Conservation (phyloP, 2,329 filamentous ascomycete genomes). For the Xylaria arbuscula region DNA sequence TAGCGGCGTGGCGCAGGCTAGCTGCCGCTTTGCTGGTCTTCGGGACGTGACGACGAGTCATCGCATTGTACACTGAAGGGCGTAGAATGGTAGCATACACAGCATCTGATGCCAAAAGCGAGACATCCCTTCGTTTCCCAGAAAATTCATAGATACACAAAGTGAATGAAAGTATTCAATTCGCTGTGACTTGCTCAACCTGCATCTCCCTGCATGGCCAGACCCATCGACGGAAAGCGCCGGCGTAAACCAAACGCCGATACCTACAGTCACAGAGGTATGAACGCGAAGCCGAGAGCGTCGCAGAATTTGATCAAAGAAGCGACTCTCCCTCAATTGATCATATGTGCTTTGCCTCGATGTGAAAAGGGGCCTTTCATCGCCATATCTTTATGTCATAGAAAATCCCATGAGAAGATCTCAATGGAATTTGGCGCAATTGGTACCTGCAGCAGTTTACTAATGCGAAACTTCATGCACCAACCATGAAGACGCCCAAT, state of each 20-base stretch:
- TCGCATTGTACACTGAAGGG: slow-evolving; percentile 14
- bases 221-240: background rate
- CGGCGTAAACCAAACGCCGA: too few relatives aligned
- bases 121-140: background rate
- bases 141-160: background rate
- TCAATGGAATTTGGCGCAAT: too few relatives aligned
- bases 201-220: background rate
- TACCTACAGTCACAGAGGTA: too few relatives aligned
- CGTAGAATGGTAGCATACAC: background rate
- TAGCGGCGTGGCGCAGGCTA: background rate
- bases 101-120: background rate
- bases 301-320: too few relatives aligned
- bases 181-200: background rate
- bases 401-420: too few relatives aligned
- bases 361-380: too few relatives aligned
- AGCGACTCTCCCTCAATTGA: too few relatives aligned
- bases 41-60: background rate
- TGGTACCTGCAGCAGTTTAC: background rate
- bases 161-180: background rate
- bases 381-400: too few relatives aligned
- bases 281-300: background rate
- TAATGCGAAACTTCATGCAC: background rate
- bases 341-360: too few relatives aligned
- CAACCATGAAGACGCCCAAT: background rate
- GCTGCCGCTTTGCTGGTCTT: background rate